Percentiles rank a stretch among this genome's conserved stretches.
phyloP scores from a whole-genome alignment of 2,329 filamentous ascomycete genomes.

The Exophiala spinifera region DNA sequence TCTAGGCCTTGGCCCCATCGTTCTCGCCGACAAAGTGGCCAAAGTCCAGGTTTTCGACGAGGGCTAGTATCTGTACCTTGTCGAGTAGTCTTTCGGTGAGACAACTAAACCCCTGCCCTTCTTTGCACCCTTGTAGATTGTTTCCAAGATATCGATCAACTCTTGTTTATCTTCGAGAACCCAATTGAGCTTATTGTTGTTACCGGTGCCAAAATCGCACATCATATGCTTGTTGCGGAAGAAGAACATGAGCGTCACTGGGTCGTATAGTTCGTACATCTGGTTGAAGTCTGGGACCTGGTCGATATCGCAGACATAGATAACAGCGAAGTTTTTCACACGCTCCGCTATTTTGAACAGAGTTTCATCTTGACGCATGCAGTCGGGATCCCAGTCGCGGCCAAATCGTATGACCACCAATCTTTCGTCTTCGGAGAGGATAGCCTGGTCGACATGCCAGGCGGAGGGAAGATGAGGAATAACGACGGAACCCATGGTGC shows the following conservation, averaged over 20 bases:
- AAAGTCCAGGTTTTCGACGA: neutral
- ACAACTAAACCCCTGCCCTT: conserved; percentile 96
- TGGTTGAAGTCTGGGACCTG: conserved; percentile 89
- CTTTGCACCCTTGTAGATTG: conserved; percentile 96
- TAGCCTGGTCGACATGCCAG: conserved; percentile 98
- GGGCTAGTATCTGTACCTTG: conserved; percentile 62
- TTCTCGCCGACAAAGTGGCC: too few species aligned
- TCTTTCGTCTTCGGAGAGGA: conserved; percentile 84
- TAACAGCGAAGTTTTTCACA: conserved; percentile 88
- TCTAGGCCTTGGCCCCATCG: too few species aligned
- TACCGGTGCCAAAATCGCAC: conserved; percentile 95
- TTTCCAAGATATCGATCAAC: conserved; percentile 97
- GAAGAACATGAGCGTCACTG: conserved; percentile 96
- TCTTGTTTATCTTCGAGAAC: conserved; percentile 97
- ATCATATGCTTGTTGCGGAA: conserved; percentile 79
- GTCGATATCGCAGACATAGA: conserved; percentile 93
- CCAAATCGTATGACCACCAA: conserved; percentile 93
- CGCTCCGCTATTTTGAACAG: conserved; percentile 90
- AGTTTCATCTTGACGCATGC: conserved; percentile 83
- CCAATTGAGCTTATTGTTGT: conserved; percentile 99
- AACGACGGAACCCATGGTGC: conserved; percentile 27
- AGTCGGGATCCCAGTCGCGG: conserved; percentile 67
- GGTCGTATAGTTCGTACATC: conserved; percentile 92
- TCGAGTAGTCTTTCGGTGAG: conserved; percentile 82
- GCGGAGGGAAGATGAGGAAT: conserved; percentile 86